Evolutionary conservation across 2,329 filamentous ascomycete species (phyloP).

Genomic region (Phialemoniopsis sp.): DNA sequence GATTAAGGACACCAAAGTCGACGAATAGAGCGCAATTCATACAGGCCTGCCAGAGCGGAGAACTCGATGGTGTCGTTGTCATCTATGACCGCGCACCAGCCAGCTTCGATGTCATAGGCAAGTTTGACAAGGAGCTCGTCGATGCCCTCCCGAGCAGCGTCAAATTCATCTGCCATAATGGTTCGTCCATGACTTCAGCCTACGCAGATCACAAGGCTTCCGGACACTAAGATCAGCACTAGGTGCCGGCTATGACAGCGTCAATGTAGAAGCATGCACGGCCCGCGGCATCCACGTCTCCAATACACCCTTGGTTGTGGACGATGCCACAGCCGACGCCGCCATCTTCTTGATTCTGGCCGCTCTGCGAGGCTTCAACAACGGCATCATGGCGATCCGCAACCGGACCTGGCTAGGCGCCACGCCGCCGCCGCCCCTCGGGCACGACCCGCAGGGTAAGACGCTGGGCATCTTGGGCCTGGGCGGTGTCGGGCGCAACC

Average conservation of each 20-base stretch:
- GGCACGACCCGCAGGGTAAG: constrained; percentile 67
- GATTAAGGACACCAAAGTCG: constrained; percentile 5
- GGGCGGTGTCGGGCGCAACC: constrained; percentile 53
- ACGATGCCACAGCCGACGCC: constrained; percentile 68
- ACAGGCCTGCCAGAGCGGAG: constrained; percentile 8
- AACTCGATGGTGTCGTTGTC: constrained; percentile 8
- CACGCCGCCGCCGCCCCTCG: constrained; percentile 32
- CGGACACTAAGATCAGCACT: too few relatives aligned
- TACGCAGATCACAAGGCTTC: too few relatives aligned
- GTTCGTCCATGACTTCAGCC: too few relatives aligned
- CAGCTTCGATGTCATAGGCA: constrained; percentile 44
- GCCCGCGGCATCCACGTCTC: constrained; percentile 56
- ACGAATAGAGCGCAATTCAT: constrained; percentile 9
- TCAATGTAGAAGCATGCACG: constrained; percentile 61
- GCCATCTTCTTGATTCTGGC: constrained; percentile 69
- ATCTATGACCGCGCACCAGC: constrained; percentile 7
- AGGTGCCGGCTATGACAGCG: constrained; percentile 63
- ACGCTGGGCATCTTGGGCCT: constrained; percentile 52
- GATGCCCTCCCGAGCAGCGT: constrained; percentile 29
- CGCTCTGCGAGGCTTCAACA: constrained; percentile 62
- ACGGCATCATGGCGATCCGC: constrained; percentile 52
- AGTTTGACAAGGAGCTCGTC: constrained; percentile 57
- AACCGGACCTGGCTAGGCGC: constrained; percentile 55
- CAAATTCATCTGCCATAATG: constrained; percentile 15
- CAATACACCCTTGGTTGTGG: constrained; percentile 63